phyloP scores from a whole-genome alignment of 2,329 filamentous ascomycete species.

The Aureobasidium sp. region DNA sequence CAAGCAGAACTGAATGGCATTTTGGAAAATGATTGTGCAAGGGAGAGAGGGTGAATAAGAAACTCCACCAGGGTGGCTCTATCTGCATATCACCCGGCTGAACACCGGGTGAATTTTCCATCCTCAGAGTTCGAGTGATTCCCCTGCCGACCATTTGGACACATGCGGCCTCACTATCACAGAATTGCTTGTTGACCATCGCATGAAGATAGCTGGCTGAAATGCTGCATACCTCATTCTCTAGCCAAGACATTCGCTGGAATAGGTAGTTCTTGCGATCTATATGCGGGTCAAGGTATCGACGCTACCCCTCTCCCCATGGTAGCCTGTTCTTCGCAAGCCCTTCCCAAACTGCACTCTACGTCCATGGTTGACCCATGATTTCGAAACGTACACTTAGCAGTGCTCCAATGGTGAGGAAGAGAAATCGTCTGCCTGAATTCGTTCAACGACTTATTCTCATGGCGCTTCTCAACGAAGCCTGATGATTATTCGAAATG shows the following conservation, averaged over 20 bases:
- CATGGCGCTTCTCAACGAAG: constrained; percentile 4
- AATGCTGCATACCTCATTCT: too few relatives aligned
- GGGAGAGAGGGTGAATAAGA: too few relatives aligned
- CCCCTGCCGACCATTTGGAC: too few relatives aligned
- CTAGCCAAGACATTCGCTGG: not conserved
- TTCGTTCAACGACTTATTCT: not conserved
- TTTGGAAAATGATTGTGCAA: too few relatives aligned
- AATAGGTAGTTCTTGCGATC: not conserved
- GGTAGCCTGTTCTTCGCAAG: not conserved
- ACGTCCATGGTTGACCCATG: not conserved
- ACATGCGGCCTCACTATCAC: too few relatives aligned
- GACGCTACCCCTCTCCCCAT: not conserved
- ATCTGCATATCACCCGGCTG: too few relatives aligned
- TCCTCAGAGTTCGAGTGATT: too few relatives aligned
- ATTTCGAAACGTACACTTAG: not conserved
- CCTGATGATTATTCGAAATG: not conserved
- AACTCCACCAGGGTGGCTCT: too few relatives aligned
- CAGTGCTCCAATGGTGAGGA: not conserved
- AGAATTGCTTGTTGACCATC: too few relatives aligned
- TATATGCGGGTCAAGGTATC: not conserved
- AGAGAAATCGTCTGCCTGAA: not conserved
- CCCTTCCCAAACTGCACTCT: not conserved
- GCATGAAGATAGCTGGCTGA: too few relatives aligned
- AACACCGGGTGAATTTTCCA: too few relatives aligned
- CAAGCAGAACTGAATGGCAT: too few relatives aligned